A percentile compares a stretch with the other conserved stretches of the same genome.
Conservation (phyloP, 345 rosid genomes). For the Citrus medica region DNA sequence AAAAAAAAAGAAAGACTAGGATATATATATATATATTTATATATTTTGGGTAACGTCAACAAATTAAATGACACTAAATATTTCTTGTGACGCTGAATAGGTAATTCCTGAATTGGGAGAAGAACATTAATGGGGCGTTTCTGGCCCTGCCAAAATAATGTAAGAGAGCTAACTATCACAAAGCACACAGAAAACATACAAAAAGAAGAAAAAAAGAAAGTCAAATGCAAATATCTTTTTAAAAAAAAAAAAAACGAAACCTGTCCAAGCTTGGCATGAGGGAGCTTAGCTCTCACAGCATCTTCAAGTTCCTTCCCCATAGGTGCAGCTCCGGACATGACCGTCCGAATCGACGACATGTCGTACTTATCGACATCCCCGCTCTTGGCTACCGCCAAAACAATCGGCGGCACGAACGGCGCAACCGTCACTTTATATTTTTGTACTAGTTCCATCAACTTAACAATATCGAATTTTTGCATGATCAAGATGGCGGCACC, state of each 20-base stretch:
- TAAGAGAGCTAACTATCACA: background rate
- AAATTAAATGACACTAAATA: background rate
- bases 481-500: constrained; percentile 64
- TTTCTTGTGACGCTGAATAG: background rate
- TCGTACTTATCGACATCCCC: constrained; percentile 43
- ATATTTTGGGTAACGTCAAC: no score
- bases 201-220: no score
- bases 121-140: background rate
- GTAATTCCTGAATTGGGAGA: no score
- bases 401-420: constrained; percentile 62
- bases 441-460: constrained; percentile 41
- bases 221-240: no score
- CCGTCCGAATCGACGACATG: constrained; percentile 48
- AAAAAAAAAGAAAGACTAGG: no score
- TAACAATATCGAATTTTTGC: constrained; percentile 52
- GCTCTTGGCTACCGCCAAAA: constrained; percentile 44
- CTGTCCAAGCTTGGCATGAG: constrained; percentile 64
- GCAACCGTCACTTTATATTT: constrained; percentile 53
- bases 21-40: no score
- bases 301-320: constrained; percentile 77
- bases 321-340: constrained; percentile 64
- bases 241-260: no score
- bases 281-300: constrained; percentile 44
- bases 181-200: no score
- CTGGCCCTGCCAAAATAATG: background rate